Conservation (phyloP, 345 rosid genomes). For the Linum lewisii region DNA sequence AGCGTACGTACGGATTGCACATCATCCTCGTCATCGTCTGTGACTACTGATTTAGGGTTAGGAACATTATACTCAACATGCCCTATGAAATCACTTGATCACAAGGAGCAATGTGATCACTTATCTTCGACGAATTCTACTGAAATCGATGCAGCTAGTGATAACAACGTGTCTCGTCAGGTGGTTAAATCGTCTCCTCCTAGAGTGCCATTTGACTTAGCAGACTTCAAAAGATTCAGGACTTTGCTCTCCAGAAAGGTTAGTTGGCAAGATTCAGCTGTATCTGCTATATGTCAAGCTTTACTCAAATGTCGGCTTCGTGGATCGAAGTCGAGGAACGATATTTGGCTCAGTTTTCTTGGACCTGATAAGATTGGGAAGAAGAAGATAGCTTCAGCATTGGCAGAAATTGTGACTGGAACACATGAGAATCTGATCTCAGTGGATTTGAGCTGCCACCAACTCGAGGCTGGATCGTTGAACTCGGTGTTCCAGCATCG, state of each 20-base stretch:
- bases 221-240: background rate
- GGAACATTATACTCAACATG: slow-evolving; percentile 20
- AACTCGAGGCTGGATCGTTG: slow-evolving; percentile 5
- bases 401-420: slow-evolving; percentile 47
- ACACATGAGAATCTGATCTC: slow-evolving; percentile 41
- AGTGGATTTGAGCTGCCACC: slow-evolving; percentile 38
- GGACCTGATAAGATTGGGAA: slow-evolving; percentile 51
- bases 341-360: slow-evolving; percentile 55
- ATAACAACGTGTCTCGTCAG: slow-evolving; percentile 14
- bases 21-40: slow-evolving; percentile 40
- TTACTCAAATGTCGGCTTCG: slow-evolving; percentile 18
- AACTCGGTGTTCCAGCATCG: slow-evolving; percentile 3
- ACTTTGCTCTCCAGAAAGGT: slow-evolving; percentile 34
- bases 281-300: slow-evolving; percentile 31
- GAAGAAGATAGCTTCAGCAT: slow-evolving; percentile 43
- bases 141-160: slow-evolving; percentile 15
- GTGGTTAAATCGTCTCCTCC: slow-evolving; percentile 31
- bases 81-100: slow-evolving; percentile 10
- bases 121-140: slow-evolving; percentile 18
- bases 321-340: slow-evolving; percentile 30
- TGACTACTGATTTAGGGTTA: slow-evolving; percentile 49
- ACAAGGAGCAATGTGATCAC: slow-evolving; percentile 12
- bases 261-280: slow-evolving; percentile 59
- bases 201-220: background rate
- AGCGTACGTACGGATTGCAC: too few relatives aligned